phyloP scores from a whole-genome alignment of 352 stramenopile genomes.

The Aphanomyces euteiches region DNA sequence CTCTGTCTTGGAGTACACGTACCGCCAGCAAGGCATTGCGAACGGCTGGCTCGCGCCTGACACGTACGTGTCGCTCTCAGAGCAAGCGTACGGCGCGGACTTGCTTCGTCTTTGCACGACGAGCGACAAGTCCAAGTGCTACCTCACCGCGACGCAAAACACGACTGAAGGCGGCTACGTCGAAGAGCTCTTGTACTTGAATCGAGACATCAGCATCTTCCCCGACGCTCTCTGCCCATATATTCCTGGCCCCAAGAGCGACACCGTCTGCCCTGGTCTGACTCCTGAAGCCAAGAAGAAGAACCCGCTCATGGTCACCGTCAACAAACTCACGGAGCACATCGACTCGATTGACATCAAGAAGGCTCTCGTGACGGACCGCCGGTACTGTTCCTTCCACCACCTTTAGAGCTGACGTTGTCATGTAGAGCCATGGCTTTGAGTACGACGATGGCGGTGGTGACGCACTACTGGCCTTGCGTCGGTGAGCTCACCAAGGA shows the following conservation, averaged over 20 bases:
- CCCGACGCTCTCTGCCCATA: conserved; percentile 52
- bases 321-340: conserved; percentile 49
- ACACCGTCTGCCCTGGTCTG: conserved; percentile 45
- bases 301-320: conserved; percentile 47
- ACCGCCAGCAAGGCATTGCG: conserved; percentile 53
- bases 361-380: conserved; percentile 40
- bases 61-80: conserved; percentile 57
- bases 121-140: conserved; percentile 34
- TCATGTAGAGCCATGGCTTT: conserved; percentile 44
- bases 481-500: conserved; percentile 47
- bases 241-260: conserved; percentile 40
- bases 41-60: conserved; percentile 50
- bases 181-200: conserved; percentile 47
- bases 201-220: conserved; percentile 53
- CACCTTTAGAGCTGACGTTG: not conserved
- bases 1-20: conserved; percentile 60
- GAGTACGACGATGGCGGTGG: conserved; percentile 53
- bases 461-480: conserved; percentile 62
- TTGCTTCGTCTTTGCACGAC: conserved; percentile 54
- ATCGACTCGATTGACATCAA: conserved; percentile 47
- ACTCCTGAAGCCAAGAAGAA: conserved; percentile 38
- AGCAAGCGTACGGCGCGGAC: conserved; percentile 63
- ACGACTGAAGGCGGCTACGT: conserved; percentile 56
- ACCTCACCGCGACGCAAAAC: conserved; percentile 36
- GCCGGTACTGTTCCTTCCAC: conserved; percentile 21